Base-by-base conservation (phyloP, 2,329 filamentous ascomycete species). In the Aureobasidium sp. region DNA sequence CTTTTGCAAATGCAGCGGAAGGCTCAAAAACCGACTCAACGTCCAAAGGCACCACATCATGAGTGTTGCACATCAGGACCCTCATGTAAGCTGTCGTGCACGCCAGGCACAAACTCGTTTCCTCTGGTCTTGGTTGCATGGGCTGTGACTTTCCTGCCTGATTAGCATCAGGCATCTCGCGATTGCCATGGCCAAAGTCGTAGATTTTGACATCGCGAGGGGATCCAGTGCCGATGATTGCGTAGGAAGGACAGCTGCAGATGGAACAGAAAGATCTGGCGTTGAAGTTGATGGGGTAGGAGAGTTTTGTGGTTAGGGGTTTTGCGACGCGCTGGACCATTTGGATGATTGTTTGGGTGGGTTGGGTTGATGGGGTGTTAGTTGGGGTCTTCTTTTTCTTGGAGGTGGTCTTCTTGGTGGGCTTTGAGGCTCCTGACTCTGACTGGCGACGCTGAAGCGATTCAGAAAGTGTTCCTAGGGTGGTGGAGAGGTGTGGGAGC, bases 211-310 rank as follows among this genome's bases (percentile, higher is more conserved):
- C 85, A 42, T 96, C 83, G 37, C 83, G 80, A 52, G 93, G 93
- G 72, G 45, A 29, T 2, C 96, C 86, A 66, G 94, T 91, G 73
- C 96, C 89, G 71, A 97, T 87, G 30, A 93, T 86, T 50, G 93
- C 88, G 78, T 95, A 99, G 5, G 93, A 97, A 30, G 91, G 85
- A 70, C 97, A 87, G 1, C 65, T 59, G 63, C 77, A 80, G 71
- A 75, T 79, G 63, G 76, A 66, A 64, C 77, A 79, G 39, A 50
- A 27, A 6, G 66, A 36, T 13, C 68, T 65, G 62, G 73, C 66
- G 37, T 74, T 70, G 66, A 78, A 77, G 13, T 60, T 52, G 25
- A 79, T 71, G 0, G 76, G 76, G 53, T 78, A 75, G 16, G 71
- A 69, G 63, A 77, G 72, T 11, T 67, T 71, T 2, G 76, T 78